Evolutionary conservation across 2,329 filamentous ascomycete genomes (phyloP).

Genomic region (Aspergillus quadrilineatus): DNA sequence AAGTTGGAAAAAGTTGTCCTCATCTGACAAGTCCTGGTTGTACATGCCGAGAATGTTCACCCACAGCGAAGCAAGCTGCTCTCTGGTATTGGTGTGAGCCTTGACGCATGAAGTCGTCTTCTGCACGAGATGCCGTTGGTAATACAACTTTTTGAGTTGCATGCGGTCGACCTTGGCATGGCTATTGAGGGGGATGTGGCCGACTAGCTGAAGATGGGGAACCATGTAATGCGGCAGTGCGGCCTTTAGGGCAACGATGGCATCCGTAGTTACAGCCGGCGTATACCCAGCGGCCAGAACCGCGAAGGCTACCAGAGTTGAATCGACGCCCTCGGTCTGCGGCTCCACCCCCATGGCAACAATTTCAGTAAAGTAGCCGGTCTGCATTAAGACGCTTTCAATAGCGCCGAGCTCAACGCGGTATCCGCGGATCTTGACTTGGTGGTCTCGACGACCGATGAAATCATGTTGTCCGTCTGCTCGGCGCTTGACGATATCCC

Average conservation of each 20-base stretch:
- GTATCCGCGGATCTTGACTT: not conserved
- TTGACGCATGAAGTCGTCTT: not conserved
- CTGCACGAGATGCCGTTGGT: not conserved
- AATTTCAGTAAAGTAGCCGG: not conserved
- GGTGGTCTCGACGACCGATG: not conserved
- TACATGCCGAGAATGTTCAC: not conserved
- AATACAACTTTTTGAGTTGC: not conserved
- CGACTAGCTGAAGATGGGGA: not conserved
- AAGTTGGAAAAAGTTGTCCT: not conserved
- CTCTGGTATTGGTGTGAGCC: not conserved
- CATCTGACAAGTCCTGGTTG: not conserved
- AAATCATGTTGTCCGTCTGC: not conserved
- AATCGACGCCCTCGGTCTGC: not conserved
- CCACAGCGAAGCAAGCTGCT: not conserved
- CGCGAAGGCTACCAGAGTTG: not conserved
- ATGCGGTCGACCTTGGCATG: not conserved
- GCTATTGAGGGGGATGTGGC: not conserved
- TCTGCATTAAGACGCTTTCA: not conserved
- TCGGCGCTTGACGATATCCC: not conserved
- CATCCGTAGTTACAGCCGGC: not conserved
- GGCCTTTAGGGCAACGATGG: not conserved
- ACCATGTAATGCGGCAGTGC: not conserved
- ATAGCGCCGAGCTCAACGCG: not conserved
- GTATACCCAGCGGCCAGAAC: not conserved
- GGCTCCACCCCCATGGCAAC: not conserved